Conservation (phyloP, 169 alveolate species). For the Babesia divergens region DNA sequence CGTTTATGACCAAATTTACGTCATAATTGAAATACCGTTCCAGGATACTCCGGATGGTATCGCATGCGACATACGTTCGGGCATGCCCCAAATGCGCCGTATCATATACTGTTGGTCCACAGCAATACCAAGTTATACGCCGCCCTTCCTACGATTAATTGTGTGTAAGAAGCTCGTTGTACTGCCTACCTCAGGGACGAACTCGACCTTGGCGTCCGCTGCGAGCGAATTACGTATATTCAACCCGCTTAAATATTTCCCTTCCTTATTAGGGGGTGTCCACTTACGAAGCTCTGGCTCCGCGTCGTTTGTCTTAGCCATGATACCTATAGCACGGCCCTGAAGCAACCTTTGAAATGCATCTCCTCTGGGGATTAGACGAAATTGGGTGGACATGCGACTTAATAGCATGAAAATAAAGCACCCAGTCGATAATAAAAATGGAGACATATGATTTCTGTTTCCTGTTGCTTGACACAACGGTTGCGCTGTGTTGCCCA, state of each 20-base stretch:
- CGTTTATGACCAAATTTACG: slow-evolving; percentile 92
- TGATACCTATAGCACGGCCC: background rate
- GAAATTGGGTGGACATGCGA: slow-evolving; percentile 18
- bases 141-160: slow-evolving; percentile 71
- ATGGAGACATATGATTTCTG: background rate
- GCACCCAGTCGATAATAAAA: background rate
- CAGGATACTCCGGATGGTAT: slow-evolving; percentile 91
- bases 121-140: slow-evolving; percentile 86
- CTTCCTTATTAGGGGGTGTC: slow-evolving; percentile 67
- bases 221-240: slow-evolving; percentile 66
- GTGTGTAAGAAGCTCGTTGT: background rate
- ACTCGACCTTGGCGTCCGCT: slow-evolving; percentile 71
- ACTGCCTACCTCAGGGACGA: slow-evolving; percentile 73
- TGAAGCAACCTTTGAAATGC: background rate
- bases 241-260: slow-evolving; percentile 67
- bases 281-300: slow-evolving; percentile 63
- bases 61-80: slow-evolving; percentile 94
- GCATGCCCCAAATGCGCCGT: slow-evolving; percentile 99
- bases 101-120: slow-evolving; percentile 97
- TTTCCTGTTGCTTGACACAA: background rate
- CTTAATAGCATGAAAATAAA: slow-evolving; percentile 2
- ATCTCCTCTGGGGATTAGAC: background rate
- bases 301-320: slow-evolving; percentile 7
- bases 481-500: background rate
- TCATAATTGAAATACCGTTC: slow-evolving; percentile 93